Evolutionary conservation across 1,139 yeast species (phyloP).

Genomic region (Hyphopichia pseudoburtonii): DNA sequence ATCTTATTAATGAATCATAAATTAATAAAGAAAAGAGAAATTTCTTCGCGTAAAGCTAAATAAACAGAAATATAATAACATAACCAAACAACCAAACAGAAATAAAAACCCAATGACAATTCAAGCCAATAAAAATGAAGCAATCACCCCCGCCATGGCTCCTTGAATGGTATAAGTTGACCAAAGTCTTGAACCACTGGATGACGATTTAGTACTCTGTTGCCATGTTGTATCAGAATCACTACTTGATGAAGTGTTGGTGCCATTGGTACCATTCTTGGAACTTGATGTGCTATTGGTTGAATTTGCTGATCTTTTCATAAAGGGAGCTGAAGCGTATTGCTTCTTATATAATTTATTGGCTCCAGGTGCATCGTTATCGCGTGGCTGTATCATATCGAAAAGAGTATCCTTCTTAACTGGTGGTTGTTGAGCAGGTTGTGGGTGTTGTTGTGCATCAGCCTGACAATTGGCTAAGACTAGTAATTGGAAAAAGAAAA

Average conservation of each 20-base stretch:
- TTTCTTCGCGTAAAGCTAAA: too few species aligned
- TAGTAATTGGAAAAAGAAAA: background rate
- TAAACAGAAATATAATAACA: background rate
- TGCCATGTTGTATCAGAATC: background rate
- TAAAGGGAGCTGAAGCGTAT: too few species aligned
- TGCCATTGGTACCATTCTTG: background rate
- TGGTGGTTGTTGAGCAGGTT: too few species aligned
- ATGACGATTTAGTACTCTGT: slow-evolving; percentile 1
- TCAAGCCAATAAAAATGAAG: slow-evolving; percentile 3
- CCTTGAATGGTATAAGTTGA: background rate
- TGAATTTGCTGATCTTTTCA: background rate
- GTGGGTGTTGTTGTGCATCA: background rate
- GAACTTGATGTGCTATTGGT: background rate
- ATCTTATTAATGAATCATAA: too few species aligned
- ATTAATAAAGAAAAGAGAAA: too few species aligned
- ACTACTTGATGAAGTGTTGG: background rate
- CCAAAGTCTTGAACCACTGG: background rate
- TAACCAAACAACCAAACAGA: background rate
- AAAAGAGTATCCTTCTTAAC: background rate
- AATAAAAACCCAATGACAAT: too few species aligned
- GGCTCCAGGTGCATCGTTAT: background rate
- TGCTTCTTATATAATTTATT: background rate
- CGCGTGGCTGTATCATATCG: background rate
- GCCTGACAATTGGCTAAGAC: background rate
- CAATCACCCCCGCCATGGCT: background rate